These are phyloP conservation scores for Cinnamomum chago DNA, from an alignment of 164 flowering plant species.

Conservation along the genomic window DNA sequence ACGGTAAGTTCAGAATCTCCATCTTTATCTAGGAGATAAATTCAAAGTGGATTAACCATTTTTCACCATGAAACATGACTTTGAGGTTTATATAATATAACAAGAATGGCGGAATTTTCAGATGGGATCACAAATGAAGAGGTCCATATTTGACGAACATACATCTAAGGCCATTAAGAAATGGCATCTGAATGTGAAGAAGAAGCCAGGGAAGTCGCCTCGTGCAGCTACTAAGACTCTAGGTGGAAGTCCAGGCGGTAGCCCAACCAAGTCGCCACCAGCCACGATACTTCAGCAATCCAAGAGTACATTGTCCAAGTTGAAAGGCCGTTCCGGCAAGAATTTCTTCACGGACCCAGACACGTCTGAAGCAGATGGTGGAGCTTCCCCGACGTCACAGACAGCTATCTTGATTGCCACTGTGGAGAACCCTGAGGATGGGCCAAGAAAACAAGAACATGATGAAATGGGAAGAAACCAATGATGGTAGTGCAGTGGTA, in stretches of 20 bases:
- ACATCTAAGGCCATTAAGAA: constrained; percentile 76
- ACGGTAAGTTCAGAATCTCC: background rate
- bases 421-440: constrained; percentile 10
- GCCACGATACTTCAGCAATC: constrained; percentile 11
- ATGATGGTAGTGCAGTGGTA: background rate
- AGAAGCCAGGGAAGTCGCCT: constrained; percentile 28
- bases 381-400: constrained; percentile 11
- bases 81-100: background rate
- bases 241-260: constrained; percentile 23
- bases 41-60: background rate
- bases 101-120: constrained; percentile 16
- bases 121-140: constrained; percentile 97
- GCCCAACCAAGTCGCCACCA: constrained; percentile 34
- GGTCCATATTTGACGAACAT: constrained; percentile 78
- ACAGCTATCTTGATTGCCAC: constrained; percentile 20
- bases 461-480: background rate
- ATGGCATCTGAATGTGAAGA: constrained; percentile 61
- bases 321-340: background rate
- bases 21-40: background rate
- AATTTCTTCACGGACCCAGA: constrained; percentile 21
- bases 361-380: constrained; percentile 25
- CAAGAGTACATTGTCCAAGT: constrained; percentile 15
- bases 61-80: background rate
- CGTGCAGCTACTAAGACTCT: constrained; percentile 20
- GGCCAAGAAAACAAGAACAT: constrained; percentile 2